phyloP scores from a whole-genome alignment of 2,329 filamentous ascomycete species.

The Thermochaetoides dissita region DNA sequence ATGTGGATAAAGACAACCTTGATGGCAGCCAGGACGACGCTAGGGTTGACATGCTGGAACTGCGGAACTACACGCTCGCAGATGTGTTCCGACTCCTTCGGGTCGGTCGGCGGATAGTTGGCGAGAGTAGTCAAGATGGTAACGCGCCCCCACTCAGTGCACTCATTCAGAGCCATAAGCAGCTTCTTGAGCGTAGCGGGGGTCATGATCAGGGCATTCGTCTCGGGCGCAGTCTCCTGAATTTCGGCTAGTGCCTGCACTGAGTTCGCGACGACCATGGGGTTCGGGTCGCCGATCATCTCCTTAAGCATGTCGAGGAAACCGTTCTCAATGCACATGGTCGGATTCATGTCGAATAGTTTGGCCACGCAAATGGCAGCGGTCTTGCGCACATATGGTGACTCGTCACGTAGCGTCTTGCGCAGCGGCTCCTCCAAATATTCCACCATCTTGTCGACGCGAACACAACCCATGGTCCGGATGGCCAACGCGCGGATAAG shows the following conservation, averaged over 20 bases:
- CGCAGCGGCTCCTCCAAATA: constrained; percentile 98
- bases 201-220: constrained; percentile 70
- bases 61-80: constrained; percentile 92
- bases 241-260: constrained; percentile 91
- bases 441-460: constrained; percentile 98
- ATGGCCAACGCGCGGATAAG: constrained; percentile 89
- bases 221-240: constrained; percentile 77
- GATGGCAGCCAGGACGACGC: constrained; percentile 91
- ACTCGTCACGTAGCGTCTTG: constrained; percentile 93
- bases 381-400: constrained; percentile 95
- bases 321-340: constrained; percentile 89
- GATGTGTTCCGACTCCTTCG: constrained; percentile 95
- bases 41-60: constrained; percentile 96
- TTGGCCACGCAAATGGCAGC: constrained; percentile 97
- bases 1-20: constrained; percentile 97
- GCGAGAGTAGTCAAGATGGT: constrained; percentile 84
- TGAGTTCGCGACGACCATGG: constrained; percentile 97
- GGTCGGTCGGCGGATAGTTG: constrained; percentile 71
- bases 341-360: constrained; percentile 85
- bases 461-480: constrained; percentile 95
- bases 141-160: constrained; percentile 94
- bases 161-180: constrained; percentile 91
- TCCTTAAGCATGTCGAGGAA: constrained; percentile 91
- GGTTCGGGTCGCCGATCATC: constrained; percentile 91
- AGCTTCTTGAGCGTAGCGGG: constrained; percentile 82